These are phyloP conservation scores for Amaranthus cruentus DNA, from an alignment of 148 eudicot species.

Conservation along the genomic window DNA sequence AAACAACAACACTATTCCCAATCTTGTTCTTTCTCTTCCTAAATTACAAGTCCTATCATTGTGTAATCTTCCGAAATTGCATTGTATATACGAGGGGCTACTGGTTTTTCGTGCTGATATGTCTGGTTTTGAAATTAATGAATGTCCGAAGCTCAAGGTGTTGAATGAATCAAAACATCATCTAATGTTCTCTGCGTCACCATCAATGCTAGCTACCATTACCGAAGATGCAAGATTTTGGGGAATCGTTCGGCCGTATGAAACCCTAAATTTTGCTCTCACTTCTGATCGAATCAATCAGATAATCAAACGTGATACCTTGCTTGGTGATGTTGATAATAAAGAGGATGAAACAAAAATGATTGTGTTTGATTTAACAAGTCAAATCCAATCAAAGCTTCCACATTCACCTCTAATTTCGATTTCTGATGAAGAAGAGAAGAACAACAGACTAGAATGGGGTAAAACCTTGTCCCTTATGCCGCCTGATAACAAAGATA, in stretches of 20 bases:
- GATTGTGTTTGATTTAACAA: too few relatives aligned
- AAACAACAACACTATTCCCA: neutral
- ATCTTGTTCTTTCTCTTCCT: slow-evolving; percentile 12
- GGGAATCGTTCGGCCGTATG: neutral
- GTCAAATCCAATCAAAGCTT: too few relatives aligned
- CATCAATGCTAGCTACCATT: slow-evolving; percentile 10
- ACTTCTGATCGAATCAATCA: neutral
- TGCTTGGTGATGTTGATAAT: neutral
- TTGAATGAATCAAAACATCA: neutral
- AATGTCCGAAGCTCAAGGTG: slow-evolving; percentile 12
- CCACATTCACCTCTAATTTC: too few relatives aligned
- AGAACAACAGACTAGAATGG: neutral
- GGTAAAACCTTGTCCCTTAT: too few relatives aligned
- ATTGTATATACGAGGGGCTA: slow-evolving; percentile 8
- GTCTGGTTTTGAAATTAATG: neutral
- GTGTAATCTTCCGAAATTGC: slow-evolving; percentile 6
- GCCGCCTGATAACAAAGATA: neutral
- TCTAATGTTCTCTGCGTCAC: neutral
- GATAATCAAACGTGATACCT: neutral
- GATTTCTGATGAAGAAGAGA: too few relatives aligned
- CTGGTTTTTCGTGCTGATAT: slow-evolving; percentile 7
- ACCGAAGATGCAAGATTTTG: neutral
- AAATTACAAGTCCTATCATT: neutral
- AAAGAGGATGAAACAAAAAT: too few relatives aligned
- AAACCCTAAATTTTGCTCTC: neutral